Evolutionary conservation across 2,329 filamentous ascomycete species (phyloP).

Genomic region (Colletotrichum tropicicola): DNA sequence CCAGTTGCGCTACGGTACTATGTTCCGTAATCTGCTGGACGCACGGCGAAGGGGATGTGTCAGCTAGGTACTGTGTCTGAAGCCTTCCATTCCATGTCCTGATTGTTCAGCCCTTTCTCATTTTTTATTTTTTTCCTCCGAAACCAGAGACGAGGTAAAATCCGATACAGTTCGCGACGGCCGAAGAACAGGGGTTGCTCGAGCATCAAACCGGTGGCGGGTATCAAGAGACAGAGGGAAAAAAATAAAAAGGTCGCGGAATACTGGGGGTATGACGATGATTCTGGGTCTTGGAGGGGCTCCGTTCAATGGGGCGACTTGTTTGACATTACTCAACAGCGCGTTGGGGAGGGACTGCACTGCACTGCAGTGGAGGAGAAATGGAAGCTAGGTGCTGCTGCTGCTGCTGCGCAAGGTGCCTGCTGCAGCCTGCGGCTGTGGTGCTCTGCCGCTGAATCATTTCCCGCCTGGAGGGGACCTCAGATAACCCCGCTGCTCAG

Average conservation of each 20-base stretch:
- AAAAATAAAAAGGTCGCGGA: slow-evolving; percentile 1
- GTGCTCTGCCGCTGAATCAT: neutral
- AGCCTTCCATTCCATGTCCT: neutral
- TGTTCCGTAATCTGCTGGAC: too few species aligned
- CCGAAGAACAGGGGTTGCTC: neutral
- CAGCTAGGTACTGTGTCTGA: too few species aligned
- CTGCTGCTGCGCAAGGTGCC: too few species aligned
- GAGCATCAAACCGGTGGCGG: too few species aligned
- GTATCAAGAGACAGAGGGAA: too few species aligned
- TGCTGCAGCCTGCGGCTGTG: too few species aligned
- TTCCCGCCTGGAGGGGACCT: too few species aligned
- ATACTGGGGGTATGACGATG: slow-evolving; percentile 29
- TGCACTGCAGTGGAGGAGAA: neutral
- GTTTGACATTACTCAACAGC: slow-evolving; percentile 8
- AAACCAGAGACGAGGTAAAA: slow-evolving; percentile 12
- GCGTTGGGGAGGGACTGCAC: neutral
- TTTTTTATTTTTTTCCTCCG: neutral
- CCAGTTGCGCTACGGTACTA: too few species aligned
- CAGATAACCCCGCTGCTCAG: neutral
- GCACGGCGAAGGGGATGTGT: too few species aligned
- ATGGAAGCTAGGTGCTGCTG: neutral
- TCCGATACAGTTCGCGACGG: neutral
- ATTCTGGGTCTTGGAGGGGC: slow-evolving; percentile 30
- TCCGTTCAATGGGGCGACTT: neutral
- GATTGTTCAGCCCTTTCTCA: too few species aligned